Conservation (phyloP, 257 asterid genomes). For the Forsythia viridissima region DNA sequence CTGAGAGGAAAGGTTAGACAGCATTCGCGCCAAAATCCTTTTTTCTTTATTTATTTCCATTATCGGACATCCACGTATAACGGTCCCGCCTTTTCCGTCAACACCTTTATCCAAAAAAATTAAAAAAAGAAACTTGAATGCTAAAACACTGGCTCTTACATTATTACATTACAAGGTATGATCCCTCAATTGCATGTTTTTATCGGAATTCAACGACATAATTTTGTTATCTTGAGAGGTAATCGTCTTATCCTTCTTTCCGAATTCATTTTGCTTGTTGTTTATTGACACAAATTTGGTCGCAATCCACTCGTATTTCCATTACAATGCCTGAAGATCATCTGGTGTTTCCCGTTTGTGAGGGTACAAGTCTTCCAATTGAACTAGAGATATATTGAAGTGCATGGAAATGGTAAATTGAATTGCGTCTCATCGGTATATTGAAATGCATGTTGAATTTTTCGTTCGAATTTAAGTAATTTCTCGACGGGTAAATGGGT, state of each 20-base stretch:
- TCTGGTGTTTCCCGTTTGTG: neutral
- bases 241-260: neutral
- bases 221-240: neutral
- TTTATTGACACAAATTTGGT: neutral
- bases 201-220: neutral
- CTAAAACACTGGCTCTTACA: neutral
- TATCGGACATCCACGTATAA: neutral
- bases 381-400: no score
- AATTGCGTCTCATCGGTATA: neutral
- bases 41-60: neutral
- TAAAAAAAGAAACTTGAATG: conserved; percentile 9
- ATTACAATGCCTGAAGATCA: neutral
- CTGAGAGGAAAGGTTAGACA: no score
- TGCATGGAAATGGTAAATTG: no score
- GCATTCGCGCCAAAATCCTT: no score
- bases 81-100: conserved; percentile 30
- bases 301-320: neutral
- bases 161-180: neutral
- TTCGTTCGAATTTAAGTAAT: neutral
- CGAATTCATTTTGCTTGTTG: neutral
- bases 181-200: neutral
- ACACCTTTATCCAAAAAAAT: conserved; percentile 25
- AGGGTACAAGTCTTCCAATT: neutral
- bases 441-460: neutral
- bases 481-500: neutral